Percentiles rank a stretch among this genome's conserved stretches.
Evolutionary conservation across 768 basidiomycete species (phyloP).

Genomic region (Tulasnella calospora): DNA sequence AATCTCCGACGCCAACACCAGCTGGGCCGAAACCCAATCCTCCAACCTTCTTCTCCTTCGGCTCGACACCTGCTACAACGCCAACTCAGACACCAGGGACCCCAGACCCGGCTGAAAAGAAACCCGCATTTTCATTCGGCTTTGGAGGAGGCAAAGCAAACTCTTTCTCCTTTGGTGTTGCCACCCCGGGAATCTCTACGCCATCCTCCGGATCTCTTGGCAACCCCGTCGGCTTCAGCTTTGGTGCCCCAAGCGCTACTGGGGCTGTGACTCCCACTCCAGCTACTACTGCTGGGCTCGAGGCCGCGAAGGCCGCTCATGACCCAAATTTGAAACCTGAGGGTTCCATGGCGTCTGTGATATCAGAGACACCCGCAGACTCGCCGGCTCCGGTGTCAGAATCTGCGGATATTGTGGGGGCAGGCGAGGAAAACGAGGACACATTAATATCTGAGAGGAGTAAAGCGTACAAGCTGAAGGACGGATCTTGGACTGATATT

Average conservation of each 20-base stretch:
- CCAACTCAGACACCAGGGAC: constrained; percentile 10
- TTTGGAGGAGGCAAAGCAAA: constrained; percentile 17
- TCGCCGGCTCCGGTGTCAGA: neutral
- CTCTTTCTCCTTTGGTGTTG: neutral
- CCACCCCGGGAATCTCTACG: neutral
- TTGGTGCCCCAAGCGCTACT: constrained; percentile 1
- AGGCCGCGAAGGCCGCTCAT: constrained; percentile 3
- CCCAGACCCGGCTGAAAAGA: constrained; percentile 13
- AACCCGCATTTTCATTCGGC: constrained; percentile 12
- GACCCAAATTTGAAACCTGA: neutral
- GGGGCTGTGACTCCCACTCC: constrained; percentile 9
- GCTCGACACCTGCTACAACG: constrained; percentile 17
- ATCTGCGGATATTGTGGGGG: constrained; percentile 13
- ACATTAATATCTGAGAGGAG: constrained; percentile 1
- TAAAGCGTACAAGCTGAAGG: constrained; percentile 24
- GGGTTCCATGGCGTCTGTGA: neutral
- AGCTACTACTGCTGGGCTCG: neutral
- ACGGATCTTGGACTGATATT: constrained; percentile 15
- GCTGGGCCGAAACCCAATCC: neutral
- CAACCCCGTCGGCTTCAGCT: constrained; percentile 27
- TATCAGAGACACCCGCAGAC: neutral
- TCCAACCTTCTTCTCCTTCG: constrained; percentile 22
- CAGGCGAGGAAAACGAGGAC: constrained; percentile 26
- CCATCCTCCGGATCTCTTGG: constrained; percentile 20
- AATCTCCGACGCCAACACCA: neutral